Evolutionary conservation across 225 moss, liverwort and hornwort species (phyloP), one percentile per base, ranked within the genome.

Genomic region (Bryoerythrophyllum caledonicum): DNA sequence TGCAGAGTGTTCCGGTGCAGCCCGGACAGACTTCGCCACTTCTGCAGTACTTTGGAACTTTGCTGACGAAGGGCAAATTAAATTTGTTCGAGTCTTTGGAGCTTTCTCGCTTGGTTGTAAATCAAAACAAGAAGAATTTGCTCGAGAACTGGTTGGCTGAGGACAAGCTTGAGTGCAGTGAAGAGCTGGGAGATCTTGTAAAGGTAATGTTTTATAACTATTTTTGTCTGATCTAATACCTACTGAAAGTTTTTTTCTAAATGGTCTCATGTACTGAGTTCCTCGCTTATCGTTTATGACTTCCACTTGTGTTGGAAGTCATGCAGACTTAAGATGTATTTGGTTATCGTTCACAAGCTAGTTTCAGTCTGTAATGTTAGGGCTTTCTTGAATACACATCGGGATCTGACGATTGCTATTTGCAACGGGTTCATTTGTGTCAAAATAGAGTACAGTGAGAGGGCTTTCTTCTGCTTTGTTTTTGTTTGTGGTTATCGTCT

Each of bases 121-220:
- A 95, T 65, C 95, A 95, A 81, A 99, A 95, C 84, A 99, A 99
- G 74, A 95, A 99, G 79, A 90, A 93, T 78, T 63, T 99, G 80
- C 79, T 99, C 59, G 99, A 95, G 81, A 99, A 95, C 74, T 99
- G 99, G 99, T 81, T 99, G 84, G 99, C 99, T n/a, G 99, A 99
- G 78, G 99, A 99, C 88, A 99, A 99, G 85, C 84, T 99, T 78
- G 99, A 99, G 80, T 99, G 99, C 76, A 95, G 99, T 71, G 95
- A 99, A 82, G 99, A 99, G 74, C 79, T 99, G 55, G 99, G 99
- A 83, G 99, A 99, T 81, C 89, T 99, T 71, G 99, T 99, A 0
- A 99, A 95, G 94, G 97, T 96, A 86, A 25, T 20, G 38, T 44
- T 65, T 34, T 58, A 49, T 63, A 15, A 20, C 40, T 72, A 10